These are phyloP conservation scores for Hirschioporus abietinus DNA, from an alignment of 768 basidiomycete species.

Conservation along the genomic window DNA sequence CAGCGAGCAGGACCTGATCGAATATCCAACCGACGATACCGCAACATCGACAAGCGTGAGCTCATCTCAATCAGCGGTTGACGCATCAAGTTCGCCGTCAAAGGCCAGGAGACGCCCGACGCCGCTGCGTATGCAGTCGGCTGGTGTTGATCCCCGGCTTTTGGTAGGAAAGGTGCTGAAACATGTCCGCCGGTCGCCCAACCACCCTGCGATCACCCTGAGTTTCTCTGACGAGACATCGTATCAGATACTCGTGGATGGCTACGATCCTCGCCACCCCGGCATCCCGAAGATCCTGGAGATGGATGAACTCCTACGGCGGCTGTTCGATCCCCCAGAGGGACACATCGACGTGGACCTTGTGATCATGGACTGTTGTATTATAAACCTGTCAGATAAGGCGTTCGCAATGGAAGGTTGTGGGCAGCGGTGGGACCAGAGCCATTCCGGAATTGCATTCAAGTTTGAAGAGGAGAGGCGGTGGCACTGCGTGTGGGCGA, in stretches of 20 bases:
- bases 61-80: background rate
- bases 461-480: conserved; percentile 27
- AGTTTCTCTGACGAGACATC: conserved; percentile 38
- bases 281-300: conserved; percentile 59
- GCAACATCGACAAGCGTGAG: background rate
- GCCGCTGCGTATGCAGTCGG: conserved; percentile 15
- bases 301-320: conserved; percentile 38
- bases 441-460: conserved; percentile 23
- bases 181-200: conserved; percentile 33
- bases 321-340: conserved; percentile 29
- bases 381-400: conserved; percentile 52
- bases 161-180: conserved; percentile 41
- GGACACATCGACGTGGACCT: conserved; percentile 29
- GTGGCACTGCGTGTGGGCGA: conserved; percentile 68
- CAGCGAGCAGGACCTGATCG: background rate
- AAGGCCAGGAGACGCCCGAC: conserved; percentile 5
- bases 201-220: conserved; percentile 44
- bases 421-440: conserved; percentile 30
- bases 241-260: conserved; percentile 54
- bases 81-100: background rate
- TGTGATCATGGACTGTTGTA: conserved; percentile 46
- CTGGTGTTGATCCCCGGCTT: conserved; percentile 32
- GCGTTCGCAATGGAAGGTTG: conserved; percentile 41
- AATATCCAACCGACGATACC: background rate
- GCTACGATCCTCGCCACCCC: conserved; percentile 50